A percentile compares a stretch with the other conserved stretches of the same genome.
Evolutionary conservation across 169 alveolate genomes (phyloP).

Genomic region (Plasmodium gonderi): DNA sequence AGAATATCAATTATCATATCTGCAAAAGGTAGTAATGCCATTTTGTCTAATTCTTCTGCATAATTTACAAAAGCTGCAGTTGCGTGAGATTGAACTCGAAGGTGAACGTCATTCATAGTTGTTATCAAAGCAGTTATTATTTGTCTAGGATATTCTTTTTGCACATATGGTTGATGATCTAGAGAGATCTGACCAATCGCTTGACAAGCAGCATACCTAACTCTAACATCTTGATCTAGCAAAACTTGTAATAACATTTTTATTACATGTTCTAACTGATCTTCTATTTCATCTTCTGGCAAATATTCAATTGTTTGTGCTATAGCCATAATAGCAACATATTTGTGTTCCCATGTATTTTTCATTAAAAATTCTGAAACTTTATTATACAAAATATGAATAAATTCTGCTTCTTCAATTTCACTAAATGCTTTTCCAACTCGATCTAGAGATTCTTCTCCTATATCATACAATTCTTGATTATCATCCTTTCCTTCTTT

Average conservation of each 20-base stretch:
- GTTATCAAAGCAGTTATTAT: slow-evolving; percentile 87
- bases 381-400: slow-evolving; percentile 81
- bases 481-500: slow-evolving; percentile 87
- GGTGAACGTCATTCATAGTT: slow-evolving; percentile 87
- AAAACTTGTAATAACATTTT: slow-evolving; percentile 85
- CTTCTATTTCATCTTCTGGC: slow-evolving; percentile 89
- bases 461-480: slow-evolving; percentile 87
- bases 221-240: slow-evolving; percentile 89
- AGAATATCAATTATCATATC: slow-evolving; percentile 87
- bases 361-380: slow-evolving; percentile 86
- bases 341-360: slow-evolving; percentile 89
- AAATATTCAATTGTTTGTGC: slow-evolving; percentile 89
- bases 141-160: slow-evolving; percentile 81
- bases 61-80: slow-evolving; percentile 92
- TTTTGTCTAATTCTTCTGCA: slow-evolving; percentile 91
- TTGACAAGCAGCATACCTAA: slow-evolving; percentile 93
- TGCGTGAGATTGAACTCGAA: slow-evolving; percentile 92
- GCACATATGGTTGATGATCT: slow-evolving; percentile 93
- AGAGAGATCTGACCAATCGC: slow-evolving; percentile 93
- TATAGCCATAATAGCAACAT: slow-evolving; percentile 90
- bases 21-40: slow-evolving; percentile 86
- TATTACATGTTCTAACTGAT: slow-evolving; percentile 85
- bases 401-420: slow-evolving; percentile 84
- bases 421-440: slow-evolving; percentile 87
- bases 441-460: slow-evolving; percentile 89